These are phyloP conservation scores for Leccinum imitatum DNA, from an alignment of 768 basidiomycete genomes.

Conservation along the genomic window DNA sequence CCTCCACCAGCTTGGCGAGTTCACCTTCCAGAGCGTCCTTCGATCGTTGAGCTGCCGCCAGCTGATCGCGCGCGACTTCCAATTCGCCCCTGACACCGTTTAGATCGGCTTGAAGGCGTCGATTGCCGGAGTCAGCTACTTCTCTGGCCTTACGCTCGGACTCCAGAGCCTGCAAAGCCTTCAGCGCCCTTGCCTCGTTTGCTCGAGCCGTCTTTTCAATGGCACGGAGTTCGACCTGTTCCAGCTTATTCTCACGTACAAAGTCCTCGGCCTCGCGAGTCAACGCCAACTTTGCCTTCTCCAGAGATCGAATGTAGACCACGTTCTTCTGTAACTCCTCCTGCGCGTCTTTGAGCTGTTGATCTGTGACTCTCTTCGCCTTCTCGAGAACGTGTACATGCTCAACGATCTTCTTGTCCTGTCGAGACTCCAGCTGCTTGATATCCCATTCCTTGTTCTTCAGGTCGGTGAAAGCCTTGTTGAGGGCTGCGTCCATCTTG, in stretches of 20 bases:
- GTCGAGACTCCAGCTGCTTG: conserved; percentile 78
- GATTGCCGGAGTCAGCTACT: conserved; percentile 59
- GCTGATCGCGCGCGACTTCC: conserved; percentile 53
- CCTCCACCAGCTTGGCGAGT: conserved; percentile 63
- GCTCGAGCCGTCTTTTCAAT: conserved; percentile 66
- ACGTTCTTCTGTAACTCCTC: conserved; percentile 72
- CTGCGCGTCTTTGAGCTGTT: conserved; percentile 81
- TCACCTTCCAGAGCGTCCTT: conserved; percentile 68
- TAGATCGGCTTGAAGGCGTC: conserved; percentile 61
- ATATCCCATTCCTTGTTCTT: conserved; percentile 84
- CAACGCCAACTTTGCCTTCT: conserved; percentile 74
- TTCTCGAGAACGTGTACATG: conserved; percentile 96
- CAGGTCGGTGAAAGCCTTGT: conserved; percentile 77
- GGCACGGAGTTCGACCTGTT: conserved; percentile 59
- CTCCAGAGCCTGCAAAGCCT: conserved; percentile 59
- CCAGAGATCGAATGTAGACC: conserved; percentile 79
- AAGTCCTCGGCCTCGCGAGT: conserved; percentile 83
- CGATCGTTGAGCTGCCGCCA: conserved; percentile 53
- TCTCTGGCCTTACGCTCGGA: conserved; percentile 67
- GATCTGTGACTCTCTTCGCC: conserved; percentile 92
- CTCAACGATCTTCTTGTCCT: conserved; percentile 98
- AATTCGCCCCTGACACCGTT: conserved; percentile 54
- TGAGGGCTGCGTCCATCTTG: conserved; percentile 78
- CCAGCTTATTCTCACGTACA: conserved; percentile 67
- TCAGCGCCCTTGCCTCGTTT: conserved; percentile 60